Evolutionary conservation across 345 rosid genomes (phyloP).

Genomic region (Litchi chinensis): DNA sequence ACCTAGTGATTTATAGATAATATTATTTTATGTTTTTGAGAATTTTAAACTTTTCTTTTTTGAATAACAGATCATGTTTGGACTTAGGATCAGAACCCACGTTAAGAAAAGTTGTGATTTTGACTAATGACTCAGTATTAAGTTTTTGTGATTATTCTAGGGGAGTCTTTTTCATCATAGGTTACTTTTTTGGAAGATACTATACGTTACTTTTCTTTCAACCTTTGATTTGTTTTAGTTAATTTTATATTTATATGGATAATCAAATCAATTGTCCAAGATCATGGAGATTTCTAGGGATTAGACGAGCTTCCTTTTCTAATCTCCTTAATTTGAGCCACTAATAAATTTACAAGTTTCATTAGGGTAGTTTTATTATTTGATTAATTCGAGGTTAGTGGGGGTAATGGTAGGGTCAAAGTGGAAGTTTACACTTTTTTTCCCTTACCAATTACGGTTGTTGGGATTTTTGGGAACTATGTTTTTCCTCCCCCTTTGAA

Average conservation of each 20-base stretch:
- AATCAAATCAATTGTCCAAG: too few species aligned
- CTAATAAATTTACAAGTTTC: neutral
- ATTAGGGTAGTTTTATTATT: neutral
- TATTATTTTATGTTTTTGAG: neutral
- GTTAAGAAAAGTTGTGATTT: neutral
- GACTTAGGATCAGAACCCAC: neutral
- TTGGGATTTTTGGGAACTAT: neutral
- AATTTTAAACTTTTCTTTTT: neutral
- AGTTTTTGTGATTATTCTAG: neutral
- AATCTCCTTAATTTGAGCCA: neutral
- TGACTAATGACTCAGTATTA: too few species aligned
- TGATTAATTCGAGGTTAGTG: neutral
- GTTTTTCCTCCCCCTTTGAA: neutral
- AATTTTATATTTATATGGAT: neutral
- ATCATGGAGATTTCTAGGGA: neutral
- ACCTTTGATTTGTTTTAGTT: neutral
- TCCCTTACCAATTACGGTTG: neutral
- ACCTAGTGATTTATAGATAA: constrained; percentile 3
- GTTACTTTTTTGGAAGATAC: too few species aligned
- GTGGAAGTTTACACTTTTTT: neutral
- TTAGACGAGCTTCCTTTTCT: neutral
- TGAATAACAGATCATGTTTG: neutral
- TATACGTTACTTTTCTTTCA: neutral
- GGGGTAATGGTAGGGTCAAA: neutral
- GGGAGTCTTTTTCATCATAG: neutral